A percentile compares a stretch with the other conserved stretches of the same genome.
phyloP scores from a whole-genome alignment of 352 stramenopile species.

The Saprolegnia diclina region DNA sequence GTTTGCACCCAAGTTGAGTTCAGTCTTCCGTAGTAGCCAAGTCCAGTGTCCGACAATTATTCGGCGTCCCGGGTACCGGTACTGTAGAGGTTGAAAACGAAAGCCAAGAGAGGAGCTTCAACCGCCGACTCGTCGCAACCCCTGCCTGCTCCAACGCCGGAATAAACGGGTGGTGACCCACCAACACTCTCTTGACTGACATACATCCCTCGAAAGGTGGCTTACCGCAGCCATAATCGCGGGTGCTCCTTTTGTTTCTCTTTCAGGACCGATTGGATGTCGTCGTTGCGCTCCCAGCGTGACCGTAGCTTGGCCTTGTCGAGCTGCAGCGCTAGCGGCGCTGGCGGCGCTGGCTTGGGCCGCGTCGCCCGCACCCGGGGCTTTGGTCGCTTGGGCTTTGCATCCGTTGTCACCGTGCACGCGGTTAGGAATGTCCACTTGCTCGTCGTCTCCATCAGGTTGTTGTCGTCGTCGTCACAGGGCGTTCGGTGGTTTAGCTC shows the following conservation, averaged over 20 bases:
- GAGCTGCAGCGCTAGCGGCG: background rate
- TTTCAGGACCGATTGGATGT: conserved; percentile 21
- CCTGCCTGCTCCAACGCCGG: no score
- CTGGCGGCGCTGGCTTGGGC: background rate
- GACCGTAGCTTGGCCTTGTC: conserved; percentile 3
- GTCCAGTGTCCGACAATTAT: no score
- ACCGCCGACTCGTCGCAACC: no score
- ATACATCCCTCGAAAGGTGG: background rate
- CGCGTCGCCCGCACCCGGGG: background rate
- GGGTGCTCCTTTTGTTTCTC: conserved; percentile 2
- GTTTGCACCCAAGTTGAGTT: no score
- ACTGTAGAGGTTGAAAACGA: no score
- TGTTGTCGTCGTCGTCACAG: background rate
- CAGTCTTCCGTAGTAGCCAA: no score
- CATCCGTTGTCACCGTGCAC: background rate
- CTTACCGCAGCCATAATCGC: conserved; percentile 2
- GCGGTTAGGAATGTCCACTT: background rate
- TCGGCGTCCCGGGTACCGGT: no score
- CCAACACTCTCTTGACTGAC: no score
- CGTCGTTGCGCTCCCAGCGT: background rate
- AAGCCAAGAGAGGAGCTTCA: no score
- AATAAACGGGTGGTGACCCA: no score
- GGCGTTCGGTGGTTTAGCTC: background rate
- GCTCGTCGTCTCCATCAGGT: background rate
- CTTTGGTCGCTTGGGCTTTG: background rate